Evolutionary conservation across 2,329 filamentous ascomycete genomes (phyloP), one percentile per base, ranked within the genome.

Genomic region (Trichophyton schoenleinii): DNA sequence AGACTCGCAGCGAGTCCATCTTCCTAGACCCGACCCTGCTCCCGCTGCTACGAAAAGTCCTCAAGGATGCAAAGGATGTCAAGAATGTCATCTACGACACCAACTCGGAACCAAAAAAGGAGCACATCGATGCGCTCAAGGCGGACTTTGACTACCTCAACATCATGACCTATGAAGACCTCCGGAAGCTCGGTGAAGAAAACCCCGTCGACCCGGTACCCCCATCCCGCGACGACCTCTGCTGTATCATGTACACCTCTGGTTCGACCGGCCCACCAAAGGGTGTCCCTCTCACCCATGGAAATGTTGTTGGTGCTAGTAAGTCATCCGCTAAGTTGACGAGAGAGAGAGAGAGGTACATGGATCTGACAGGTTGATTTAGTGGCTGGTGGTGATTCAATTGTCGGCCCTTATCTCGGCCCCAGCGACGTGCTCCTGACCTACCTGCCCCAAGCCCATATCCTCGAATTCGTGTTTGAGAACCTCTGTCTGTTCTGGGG

Each of bases 391-490:
- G 83, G 96, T 53, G 83, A 87, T 70, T 82, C 82, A 48, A 85
- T 89, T 64, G 85, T 97, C 57, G 88, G 88, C 22, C 84, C 87
- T 62, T 87, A 87, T 69, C 83, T 97, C 58, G 87, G 86, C 63
- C 85, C 87, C 62, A 84, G 82, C 53, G 94, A 99, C 68, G 82
- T 83, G 53, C 80, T 97, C 49, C 82, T 99, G 53, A 90, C 91
- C 22, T 99, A 97, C 74, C 83, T 99, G 13, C 94, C 94, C 1
- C 85, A 95, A 60, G 91, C 94, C 1, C 94, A 99, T 72, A 97
- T 97, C 69, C 85, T 99, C 69, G 94, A 99, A 75, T 94, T 96
- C 74, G 88, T 92, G 63, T 89, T 99, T 66, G 94, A 99, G 77
- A 96, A 95, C 73, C 80, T 92, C 6, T 89, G 88, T 62, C 76